Evolutionary conservation across 1,284 basidiomycete genomes (phyloP), one percentile per base, ranked within the genome.

Genomic region (Trichosporon inkin): DNA sequence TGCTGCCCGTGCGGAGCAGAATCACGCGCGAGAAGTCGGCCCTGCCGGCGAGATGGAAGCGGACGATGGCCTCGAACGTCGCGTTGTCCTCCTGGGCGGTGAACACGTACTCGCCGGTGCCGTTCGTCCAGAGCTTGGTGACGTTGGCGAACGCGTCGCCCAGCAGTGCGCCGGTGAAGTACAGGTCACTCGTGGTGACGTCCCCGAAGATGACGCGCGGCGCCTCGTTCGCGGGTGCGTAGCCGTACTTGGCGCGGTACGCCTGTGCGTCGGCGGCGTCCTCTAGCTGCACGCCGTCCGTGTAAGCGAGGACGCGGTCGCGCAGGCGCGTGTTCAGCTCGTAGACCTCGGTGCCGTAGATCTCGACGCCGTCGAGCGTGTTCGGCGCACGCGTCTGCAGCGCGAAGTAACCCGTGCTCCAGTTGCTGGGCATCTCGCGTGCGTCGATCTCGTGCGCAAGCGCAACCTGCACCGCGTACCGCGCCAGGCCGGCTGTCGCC

Each of bases 41-140:
- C 32, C 74, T 67, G 1, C 76, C 73, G 20, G 77, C 74, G 47
- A 76, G 68, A 53, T 77, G 72, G 2, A 76, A 80, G 28, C 82
- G 78, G 24, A 82, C 63, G 56, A 83, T 76, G 1, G 77, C 76
- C 56, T 80, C 80, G 35, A 82, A 79, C 22, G 75, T 77, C 16
- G 79, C 81, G 63, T 82, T 82, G 71, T 83, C 82, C 67, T 84
- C 82, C 65, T 83, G 80, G 10, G 80, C 80, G 6, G 81, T 80
- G 17, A 80, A 74, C 58, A 78, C 79, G 69, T 82, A 82, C 37
- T 66, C 36, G 28, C 69, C 68, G 3, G 63, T 68, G 2, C 62
- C 59, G 61, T 68, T 68, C 16, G 80, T 81, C 66, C 80, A 78
- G 28, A 80, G 62, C 35, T 56, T 41, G 11, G 80, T 82, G 49